A percentile compares a stretch with the other conserved stretches of the same genome.
These are phyloP conservation scores for Fomitopsis betulina DNA, from an alignment of 1,284 basidiomycete species.

Conservation along the genomic window DNA sequence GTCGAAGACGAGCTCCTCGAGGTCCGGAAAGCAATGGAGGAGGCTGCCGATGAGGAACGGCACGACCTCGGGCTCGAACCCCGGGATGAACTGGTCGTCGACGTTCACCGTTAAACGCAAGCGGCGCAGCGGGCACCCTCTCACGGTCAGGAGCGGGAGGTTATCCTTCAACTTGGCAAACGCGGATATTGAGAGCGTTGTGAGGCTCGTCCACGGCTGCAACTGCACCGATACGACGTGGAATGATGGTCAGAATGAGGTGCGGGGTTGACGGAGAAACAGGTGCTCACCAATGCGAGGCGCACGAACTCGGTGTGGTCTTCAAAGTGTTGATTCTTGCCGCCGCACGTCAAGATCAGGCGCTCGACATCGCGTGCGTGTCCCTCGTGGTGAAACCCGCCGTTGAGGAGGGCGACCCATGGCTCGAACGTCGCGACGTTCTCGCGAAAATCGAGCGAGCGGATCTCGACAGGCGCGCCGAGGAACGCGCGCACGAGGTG, in stretches of 20 bases:
- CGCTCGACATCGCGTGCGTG: background rate
- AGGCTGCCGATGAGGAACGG: background rate
- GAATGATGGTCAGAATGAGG: background rate
- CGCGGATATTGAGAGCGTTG: background rate
- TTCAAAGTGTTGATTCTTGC: background rate
- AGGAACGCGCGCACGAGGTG: background rate
- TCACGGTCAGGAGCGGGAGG: background rate
- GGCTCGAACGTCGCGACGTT: background rate
- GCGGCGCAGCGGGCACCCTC: background rate
- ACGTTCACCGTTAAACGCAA: slow-evolving; percentile 2
- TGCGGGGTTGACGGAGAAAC: too few relatives aligned
- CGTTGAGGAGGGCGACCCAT: background rate
- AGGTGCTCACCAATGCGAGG: background rate
- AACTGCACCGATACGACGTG: background rate
- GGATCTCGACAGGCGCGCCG: background rate
- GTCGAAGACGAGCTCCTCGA: slow-evolving; percentile 6
- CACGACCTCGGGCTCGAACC: background rate
- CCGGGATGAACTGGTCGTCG: background rate
- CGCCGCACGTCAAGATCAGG: background rate
- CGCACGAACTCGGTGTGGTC: background rate
- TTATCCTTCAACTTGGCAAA: background rate
- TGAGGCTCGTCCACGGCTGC: background rate
- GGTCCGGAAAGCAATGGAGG: background rate
- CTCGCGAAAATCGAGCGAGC: background rate
- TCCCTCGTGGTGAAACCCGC: background rate